Percentiles rank a stretch among this genome's conserved stretches.
These are phyloP conservation scores for Scleromitrula shiraiana DNA, from an alignment of 2,329 filamentous ascomycete species.

Conservation along the genomic window DNA sequence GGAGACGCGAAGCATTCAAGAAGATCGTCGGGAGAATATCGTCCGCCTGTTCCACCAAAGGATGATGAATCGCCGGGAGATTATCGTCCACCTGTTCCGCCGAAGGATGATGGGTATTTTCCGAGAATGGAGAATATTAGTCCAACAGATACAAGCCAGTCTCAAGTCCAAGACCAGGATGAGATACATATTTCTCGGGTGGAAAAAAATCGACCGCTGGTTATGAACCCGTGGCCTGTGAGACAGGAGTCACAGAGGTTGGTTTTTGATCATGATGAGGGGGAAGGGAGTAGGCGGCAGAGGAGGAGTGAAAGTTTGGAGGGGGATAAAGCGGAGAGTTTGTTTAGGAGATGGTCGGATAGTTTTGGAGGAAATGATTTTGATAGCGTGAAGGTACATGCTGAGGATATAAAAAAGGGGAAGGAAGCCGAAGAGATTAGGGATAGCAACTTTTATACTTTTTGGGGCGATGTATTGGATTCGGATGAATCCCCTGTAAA, in stretches of 20 bases:
- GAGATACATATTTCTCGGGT: background rate
- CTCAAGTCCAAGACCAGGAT: too few species aligned
- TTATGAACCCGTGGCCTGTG: constrained; percentile 1
- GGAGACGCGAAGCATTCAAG: too few species aligned
- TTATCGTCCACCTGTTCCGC: background rate
- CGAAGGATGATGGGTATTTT: too few species aligned
- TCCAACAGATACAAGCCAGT: too few species aligned
- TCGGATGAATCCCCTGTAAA: too few species aligned
- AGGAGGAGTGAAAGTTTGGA: too few species aligned
- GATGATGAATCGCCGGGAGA: too few species aligned
- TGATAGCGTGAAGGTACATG: background rate
- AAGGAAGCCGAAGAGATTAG: background rate
- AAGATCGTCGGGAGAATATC: too few species aligned
- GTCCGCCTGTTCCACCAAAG: too few species aligned
- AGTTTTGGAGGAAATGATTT: background rate
- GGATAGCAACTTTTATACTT: background rate
- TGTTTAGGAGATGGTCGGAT: constrained; percentile 6
- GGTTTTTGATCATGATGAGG: background rate
- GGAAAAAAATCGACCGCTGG: background rate
- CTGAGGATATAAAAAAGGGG: background rate
- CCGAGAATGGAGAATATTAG: too few species aligned
- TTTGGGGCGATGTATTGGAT: too few species aligned
- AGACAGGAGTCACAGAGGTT: background rate
- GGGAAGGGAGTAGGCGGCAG: background rate
- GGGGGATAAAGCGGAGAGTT: background rate